Evolutionary conservation across 345 rosid genomes (phyloP), one percentile per base, ranked within the genome.

Genomic region (Hibiscus tridactylites): DNA sequence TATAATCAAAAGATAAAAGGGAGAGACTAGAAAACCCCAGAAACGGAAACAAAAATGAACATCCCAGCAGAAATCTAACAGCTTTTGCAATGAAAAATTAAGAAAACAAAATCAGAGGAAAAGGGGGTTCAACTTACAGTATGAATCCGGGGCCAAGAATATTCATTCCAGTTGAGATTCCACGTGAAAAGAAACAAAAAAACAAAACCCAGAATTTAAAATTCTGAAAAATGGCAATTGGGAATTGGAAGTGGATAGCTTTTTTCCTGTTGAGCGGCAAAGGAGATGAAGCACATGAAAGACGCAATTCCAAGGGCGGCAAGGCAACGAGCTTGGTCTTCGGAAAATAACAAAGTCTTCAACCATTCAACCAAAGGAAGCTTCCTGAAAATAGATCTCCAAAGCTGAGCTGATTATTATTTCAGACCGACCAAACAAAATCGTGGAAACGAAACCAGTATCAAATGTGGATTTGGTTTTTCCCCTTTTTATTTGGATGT

Each of bases 121-220:
- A 57, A 24, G 0, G 15, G 33, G 61, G 15, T 24, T 57, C 13
- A 57, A 57, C 61, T 57, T 24, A 57, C 61, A 57, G 13, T 9
- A 11, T 24, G 33, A 24, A 57, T 57, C 29, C 11, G 61, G 31
- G 4, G 61, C 2, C 6, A 67, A 26, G 71, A 26, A 47, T 67
- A 49, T 67, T 47, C 71, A 67, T 67, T 66, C 70, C 56, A 26
- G 21, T 15, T 46, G 70, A 47, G 70, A 46, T 66, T 46, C 70
- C 7, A 67, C 24, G 42, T 49, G 7, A 15, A 46, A 65, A 12
- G 46, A 11, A 53, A 53, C 17, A 10, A 57, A 28, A 16, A 52
- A 16, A 15, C 5, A 16, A 21, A 61, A 42, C 31, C 53, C 53
- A 21, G 33, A 47, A 17, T 64, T 44, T 42, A 65, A 21, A 65